Percentiles rank a stretch among this genome's conserved stretches.
These are phyloP conservation scores for Cyclotella baltica DNA, from an alignment of 108 stramenopile genomes.

Conservation along the genomic window DNA sequence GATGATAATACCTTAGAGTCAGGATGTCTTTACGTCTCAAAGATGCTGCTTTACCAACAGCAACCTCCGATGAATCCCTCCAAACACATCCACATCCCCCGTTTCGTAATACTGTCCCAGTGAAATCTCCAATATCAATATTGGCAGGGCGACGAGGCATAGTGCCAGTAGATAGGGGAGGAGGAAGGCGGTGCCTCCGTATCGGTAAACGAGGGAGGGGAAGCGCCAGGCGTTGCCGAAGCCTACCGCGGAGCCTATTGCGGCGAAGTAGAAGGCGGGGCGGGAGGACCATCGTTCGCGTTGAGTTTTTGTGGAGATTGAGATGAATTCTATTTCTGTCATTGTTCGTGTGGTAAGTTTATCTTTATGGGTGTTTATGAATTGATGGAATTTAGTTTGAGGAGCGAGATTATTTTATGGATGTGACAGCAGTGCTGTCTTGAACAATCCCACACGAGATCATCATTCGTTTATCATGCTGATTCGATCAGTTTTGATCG, in stretches of 20 bases:
- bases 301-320: not conserved
- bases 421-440: too few species aligned
- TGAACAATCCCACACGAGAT: too few species aligned
- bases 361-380: too few species aligned
- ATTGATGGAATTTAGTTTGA: too few species aligned
- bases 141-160: constrained; percentile 65
- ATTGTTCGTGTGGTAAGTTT: too few species aligned
- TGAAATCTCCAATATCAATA: constrained; percentile 62
- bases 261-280: constrained; percentile 65
- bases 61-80: constrained; percentile 54
- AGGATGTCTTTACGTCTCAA: too few species aligned
- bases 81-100: constrained; percentile 64
- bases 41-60: too few species aligned
- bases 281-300: constrained; percentile 54
- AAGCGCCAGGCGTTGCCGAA: constrained; percentile 80
- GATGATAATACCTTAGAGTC: too few species aligned
- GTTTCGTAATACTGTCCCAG: constrained; percentile 64
- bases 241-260: constrained; percentile 68
- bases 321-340: not conserved
- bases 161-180: constrained; percentile 65
- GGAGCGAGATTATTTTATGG: too few species aligned
- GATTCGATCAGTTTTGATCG: too few species aligned
- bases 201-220: constrained; percentile 61
- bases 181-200: constrained; percentile 68
- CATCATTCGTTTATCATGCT: too few species aligned